phyloP scores from a whole-genome alignment of 2,329 filamentous ascomycete genomes.

The Tolypocladium nubicola region DNA sequence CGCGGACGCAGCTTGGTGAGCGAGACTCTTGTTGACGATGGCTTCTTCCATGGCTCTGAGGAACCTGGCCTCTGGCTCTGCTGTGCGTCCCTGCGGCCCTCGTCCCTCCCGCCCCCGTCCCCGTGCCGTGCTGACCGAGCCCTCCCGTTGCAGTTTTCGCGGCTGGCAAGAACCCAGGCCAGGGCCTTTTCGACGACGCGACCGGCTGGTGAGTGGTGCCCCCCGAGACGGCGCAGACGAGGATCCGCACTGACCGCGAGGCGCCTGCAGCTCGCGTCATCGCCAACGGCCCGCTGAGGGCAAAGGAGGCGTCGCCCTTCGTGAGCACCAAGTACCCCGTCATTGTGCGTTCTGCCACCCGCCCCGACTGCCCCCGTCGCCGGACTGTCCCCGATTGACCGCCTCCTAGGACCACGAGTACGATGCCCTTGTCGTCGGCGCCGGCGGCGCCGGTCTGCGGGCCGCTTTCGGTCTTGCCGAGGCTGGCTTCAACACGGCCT shows the following conservation, averaged over 20 bases:
- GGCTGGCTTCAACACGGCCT: constrained; percentile 82
- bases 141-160: constrained; percentile 44
- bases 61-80: constrained; percentile 44
- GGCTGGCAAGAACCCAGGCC: constrained; percentile 50
- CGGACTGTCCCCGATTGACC: constrained; percentile 8
- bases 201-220: constrained; percentile 56
- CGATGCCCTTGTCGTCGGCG: constrained; percentile 89
- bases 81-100: constrained; percentile 33
- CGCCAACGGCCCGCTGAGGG: constrained; percentile 73
- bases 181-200: constrained; percentile 82
- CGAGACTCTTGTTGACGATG: constrained; percentile 28
- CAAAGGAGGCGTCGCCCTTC: constrained; percentile 84
- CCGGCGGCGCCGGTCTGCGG: constrained; percentile 71
- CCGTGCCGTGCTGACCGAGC: constrained; percentile 3
- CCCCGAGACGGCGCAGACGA: neutral
- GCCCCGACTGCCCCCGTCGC: constrained; percentile 56
- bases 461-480: constrained; percentile 79
- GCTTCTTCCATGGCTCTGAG: constrained; percentile 56
- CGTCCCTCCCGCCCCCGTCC: constrained; percentile 5
- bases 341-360: constrained; percentile 52
- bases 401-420: constrained; percentile 81
- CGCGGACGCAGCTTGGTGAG: constrained; percentile 22
- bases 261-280: constrained; percentile 62
- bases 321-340: constrained; percentile 88
- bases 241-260: neutral